Base-by-base conservation (phyloP, 306 rosid species). In the Rosa persica region DNA sequence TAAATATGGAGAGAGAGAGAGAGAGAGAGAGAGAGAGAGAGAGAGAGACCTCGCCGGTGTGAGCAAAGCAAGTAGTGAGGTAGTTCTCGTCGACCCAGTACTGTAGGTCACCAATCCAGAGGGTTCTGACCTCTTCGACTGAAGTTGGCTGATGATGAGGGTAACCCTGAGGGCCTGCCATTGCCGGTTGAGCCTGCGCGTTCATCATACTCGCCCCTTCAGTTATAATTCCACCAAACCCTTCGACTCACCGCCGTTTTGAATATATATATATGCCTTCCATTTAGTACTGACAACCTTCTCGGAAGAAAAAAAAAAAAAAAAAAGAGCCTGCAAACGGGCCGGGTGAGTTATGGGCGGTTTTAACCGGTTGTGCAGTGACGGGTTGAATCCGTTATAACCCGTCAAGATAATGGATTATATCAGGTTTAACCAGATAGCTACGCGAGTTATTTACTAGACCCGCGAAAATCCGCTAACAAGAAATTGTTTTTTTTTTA, bases 31-130 rank as follows among this genome's bases (percentile, higher is more conserved):
- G 34, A 15, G 60, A 74, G 66, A 74, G 72, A 22, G 74, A 80
- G 81, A 25, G 66, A 75, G 48, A 62, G 49, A 90, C 97, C 81
- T 91, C 96, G 86, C 97, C 96, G 17, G 96, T 82, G 86, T 93
- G 98, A 75, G 98, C 86, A 51, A 91, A 93, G 82, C 97, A 91
- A 65, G 80, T 83, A 47, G 49, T 85, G 38, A 93, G 96, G 74
- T 93, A 93, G 55, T 82, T 81, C 64, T 93, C 97, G 64, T 93
- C 98, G 70, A 91, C 92, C 98, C 97, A 93, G 75, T 90, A 93
- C 87, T 93, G 98, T 58, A 93, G 85, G 86, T 93, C 96, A 15
- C 98, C 98, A 67, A 93, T 93, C 97, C 96, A 93, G 0, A 93
- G 97, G 12, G 98, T 93, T 85, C 95, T 81, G 17, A 93, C 95